Evolutionary conservation across 2,329 filamentous ascomycete species (phyloP), one percentile per base, ranked within the genome.

Genomic region (Hypomyces perniciosus): DNA sequence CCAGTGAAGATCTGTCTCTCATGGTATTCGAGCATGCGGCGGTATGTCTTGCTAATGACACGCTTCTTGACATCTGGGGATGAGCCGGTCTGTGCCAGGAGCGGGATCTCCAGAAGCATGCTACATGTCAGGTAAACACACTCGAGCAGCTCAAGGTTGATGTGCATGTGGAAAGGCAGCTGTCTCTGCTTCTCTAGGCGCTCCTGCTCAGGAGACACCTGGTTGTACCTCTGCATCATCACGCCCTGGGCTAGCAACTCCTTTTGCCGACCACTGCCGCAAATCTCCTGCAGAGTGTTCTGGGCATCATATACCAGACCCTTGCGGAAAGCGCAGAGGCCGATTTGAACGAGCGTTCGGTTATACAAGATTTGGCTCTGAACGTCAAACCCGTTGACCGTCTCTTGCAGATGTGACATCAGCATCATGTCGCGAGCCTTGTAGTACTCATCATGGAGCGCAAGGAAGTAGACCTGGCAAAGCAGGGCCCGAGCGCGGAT

Each of bases 141-240:
- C 76, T 99, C 93, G 37, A 99, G 82, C 50, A 99, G 83, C 72
- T 99, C 93, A 47, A 99, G 81, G 78, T 99, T 99, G 79, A 99
- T 99, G 80, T 99, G 93, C 90, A 99, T 96, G 78, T 99, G 93
- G 85, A 99, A 99, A 35, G 93, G 93, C 60, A 99, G 81, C 75
- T 99, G 93, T 63, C 93, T 86, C 75, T 97, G 92, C 68, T 93
- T 89, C 77, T 99, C 93, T 37, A 97, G 81, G 59, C 92, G 88
- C 76, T 99, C 93, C 73, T 99, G 93, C 73, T 99, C 93, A 13
- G 93, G 93, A 34, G 91, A 93, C 55, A 99, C 93, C 65, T 96
- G 91, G 63, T 83, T 92, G 75, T 91, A 99, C 61, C 93, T 84
- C 76, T 99, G 93, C 70, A 99, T 93, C 78, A 97, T 96, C 56